A percentile compares a stretch with the other conserved stretches of the same genome.
phyloP scores from a whole-genome alignment of 1,284 basidiomycete genomes.

The Apiotrichum siamense region DNA sequence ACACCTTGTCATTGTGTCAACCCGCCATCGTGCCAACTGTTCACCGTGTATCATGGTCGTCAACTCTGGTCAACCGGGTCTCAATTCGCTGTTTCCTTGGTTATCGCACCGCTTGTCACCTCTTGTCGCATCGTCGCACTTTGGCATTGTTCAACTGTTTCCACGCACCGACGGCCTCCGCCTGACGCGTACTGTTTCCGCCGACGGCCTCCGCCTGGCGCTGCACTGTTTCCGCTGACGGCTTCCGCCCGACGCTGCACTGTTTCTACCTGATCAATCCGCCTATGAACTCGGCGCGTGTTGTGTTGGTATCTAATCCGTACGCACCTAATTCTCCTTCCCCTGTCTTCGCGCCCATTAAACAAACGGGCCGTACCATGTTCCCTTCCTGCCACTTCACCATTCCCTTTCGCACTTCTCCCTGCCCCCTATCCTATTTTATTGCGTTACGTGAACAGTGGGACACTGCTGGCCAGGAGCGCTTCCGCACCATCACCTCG shows the following conservation, averaged over 20 bases:
- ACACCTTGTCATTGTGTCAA: too few species aligned
- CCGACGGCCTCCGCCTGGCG: not conserved
- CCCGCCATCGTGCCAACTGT: not conserved
- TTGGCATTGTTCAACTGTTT: not conserved
- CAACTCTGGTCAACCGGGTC: not conserved
- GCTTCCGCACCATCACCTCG: slow-evolving; percentile 95
- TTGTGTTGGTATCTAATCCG: slow-evolving; percentile 19
- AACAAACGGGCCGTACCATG: not conserved
- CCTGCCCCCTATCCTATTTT: slow-evolving; percentile 14
- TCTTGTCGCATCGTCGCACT: not conserved
- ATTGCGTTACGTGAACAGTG: slow-evolving; percentile 56
- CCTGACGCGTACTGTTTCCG: slow-evolving; percentile 2
- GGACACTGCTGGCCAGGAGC: slow-evolving; percentile 97
- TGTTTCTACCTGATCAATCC: slow-evolving; percentile 10
- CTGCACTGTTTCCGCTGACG: slow-evolving; percentile 7
- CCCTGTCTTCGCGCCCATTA: not conserved
- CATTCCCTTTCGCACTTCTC: slow-evolving; percentile 13
- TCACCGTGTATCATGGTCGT: not conserved
- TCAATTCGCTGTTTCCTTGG: too few species aligned
- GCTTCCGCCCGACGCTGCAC: slow-evolving; percentile 4
- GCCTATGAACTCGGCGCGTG: slow-evolving; percentile 27
- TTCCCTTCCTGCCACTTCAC: slow-evolving; percentile 10
- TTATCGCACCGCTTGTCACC: not conserved
- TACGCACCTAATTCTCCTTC: slow-evolving; percentile 17
- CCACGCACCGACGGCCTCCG: not conserved